A percentile compares a stretch with the other conserved stretches of the same genome.
Evolutionary conservation across 495 filamentous ascomycete species (phyloP).

Genomic region (Aspergillus hancockii): DNA sequence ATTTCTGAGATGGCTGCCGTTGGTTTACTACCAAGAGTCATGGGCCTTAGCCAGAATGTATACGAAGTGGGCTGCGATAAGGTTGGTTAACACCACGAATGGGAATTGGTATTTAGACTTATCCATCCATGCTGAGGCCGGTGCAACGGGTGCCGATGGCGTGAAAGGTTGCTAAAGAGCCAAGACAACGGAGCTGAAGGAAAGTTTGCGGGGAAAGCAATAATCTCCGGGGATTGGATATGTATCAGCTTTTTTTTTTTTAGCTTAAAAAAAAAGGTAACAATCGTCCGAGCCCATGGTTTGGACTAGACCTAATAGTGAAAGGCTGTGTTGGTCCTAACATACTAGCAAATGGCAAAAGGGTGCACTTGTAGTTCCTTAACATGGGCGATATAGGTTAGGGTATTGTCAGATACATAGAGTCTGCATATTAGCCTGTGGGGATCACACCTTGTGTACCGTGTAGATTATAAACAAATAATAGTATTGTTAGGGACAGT

Average conservation of each 20-base stretch:
- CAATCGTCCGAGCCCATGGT: no score
- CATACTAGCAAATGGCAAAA: no score
- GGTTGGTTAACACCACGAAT: not conserved
- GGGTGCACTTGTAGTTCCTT: no score
- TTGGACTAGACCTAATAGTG: no score
- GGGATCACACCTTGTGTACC: no score
- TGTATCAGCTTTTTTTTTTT: no score
- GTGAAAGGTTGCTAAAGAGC: not conserved
- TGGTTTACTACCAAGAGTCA: not conserved
- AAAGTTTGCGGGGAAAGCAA: constrained; percentile 1
- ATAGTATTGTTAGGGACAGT: no score
- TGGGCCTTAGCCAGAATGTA: not conserved
- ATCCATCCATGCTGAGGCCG: not conserved
- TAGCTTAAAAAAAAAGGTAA: not conserved
- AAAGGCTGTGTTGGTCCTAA: no score
- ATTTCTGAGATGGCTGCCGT: not conserved
- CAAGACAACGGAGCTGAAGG: not conserved
- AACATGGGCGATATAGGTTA: no score
- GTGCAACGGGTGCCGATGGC: not conserved
- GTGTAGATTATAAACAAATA: no score
- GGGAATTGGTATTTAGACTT: not conserved
- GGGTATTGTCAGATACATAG: no score
- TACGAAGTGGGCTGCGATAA: not conserved
- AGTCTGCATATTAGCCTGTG: no score
- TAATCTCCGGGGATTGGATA: not conserved